Base-by-base conservation (phyloP, 2,329 filamentous ascomycete genomes). In the Thelonectria discophora region DNA sequence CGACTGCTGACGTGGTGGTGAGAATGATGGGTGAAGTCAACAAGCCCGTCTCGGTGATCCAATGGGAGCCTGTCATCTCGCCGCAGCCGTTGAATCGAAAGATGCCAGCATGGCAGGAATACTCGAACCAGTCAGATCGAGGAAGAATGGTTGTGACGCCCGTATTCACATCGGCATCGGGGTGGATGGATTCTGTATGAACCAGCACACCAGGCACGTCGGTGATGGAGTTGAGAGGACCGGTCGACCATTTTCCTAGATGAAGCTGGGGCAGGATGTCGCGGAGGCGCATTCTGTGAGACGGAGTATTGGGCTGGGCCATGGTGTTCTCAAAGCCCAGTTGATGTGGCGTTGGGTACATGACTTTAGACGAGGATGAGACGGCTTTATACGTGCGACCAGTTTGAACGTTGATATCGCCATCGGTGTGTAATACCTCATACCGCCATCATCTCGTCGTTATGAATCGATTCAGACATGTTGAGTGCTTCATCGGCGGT, bases 11-110 rank as follows among this genome's bases (percentile, higher is more conserved):
- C 3, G 83, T 83, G 53, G 84, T 86, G 2, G 87, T 90, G 55
- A 90, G 78, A 55, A 88, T 71, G 58, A 90, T 84, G 3, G 87
- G 88, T 3, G 83, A 86, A 55, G 83, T 81, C 3, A 88, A 73
- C 4, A 87, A 77, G 0, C 87, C 86, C 0, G 85, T 86, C 71
- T 90, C 87, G 15, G 86, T 80, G 61, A 89, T 83, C 82, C 85
- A 87, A 67, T 88, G 84, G 10, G 78, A 78, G 2, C 86, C 86
- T 0, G 87, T 89, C 77, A 89, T 78, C 73, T 89, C 86, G 43
- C 88, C 87, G 47, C 82, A 83, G 56, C 87, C 87, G 66, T 90
- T 90, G 77, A 90, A 88, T 62, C 82, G 81, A 74, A 88, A 88
- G 49, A 84, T 69, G n/a, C 80, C 80, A 3, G 81, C 79, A 46